phyloP scores from a whole-genome alignment of 768 basidiomycete species.

The Tubosaeta sp. region DNA sequence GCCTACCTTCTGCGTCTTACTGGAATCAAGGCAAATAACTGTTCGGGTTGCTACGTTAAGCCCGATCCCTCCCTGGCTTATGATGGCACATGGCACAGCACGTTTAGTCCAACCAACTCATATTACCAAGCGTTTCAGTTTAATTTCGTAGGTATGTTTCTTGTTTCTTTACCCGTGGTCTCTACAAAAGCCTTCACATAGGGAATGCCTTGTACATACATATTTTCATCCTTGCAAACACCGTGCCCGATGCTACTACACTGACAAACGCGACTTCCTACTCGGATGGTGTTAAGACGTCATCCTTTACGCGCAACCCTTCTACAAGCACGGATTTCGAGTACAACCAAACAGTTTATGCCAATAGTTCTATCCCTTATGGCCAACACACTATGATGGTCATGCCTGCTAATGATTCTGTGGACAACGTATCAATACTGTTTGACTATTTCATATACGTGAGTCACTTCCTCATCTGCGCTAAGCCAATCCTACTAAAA shows the following conservation, averaged over 20 bases:
- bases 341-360: conserved; percentile 16
- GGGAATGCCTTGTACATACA: conserved; percentile 17
- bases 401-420: neutral
- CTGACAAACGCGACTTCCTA: conserved; percentile 6
- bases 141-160: conserved; percentile 8
- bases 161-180: neutral
- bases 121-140: conserved; percentile 1
- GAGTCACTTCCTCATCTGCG: too few relatives aligned
- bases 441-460: too few relatives aligned
- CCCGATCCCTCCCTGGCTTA: neutral
- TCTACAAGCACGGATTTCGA: neutral
- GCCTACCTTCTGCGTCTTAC: too few relatives aligned
- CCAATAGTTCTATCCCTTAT: neutral
- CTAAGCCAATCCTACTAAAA: too few relatives aligned
- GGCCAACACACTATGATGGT: conserved; percentile 10
- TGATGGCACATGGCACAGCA: too few relatives aligned
- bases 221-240: conserved; percentile 14
- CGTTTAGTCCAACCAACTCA: too few relatives aligned
- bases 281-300: neutral
- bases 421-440: too few relatives aligned
- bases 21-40: too few relatives aligned
- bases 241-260: too few relatives aligned
- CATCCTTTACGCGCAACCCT: conserved; percentile 4
- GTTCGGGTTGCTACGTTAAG: neutral
- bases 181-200: neutral